A percentile compares a stretch with the other conserved stretches of the same genome.
These are phyloP conservation scores for Globisporangium nagaii DNA, from an alignment of 352 stramenopile genomes.

Conservation along the genomic window DNA sequence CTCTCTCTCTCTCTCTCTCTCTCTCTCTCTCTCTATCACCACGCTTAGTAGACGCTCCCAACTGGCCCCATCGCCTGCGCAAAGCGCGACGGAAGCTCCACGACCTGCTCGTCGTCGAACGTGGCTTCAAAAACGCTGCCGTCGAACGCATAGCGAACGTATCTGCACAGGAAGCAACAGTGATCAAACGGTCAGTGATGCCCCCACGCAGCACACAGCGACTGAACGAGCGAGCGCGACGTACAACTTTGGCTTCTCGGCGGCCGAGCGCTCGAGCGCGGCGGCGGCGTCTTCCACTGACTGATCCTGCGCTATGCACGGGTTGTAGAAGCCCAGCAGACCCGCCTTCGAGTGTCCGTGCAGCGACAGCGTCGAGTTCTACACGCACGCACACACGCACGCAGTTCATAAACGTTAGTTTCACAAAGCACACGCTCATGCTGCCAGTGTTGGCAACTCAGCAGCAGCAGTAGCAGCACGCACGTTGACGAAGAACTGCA, in stretches of 20 bases:
- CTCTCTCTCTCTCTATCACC: neutral
- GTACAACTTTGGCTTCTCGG: slow-evolving; percentile 53
- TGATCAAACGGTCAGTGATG: neutral
- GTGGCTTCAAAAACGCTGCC: slow-evolving; percentile 76
- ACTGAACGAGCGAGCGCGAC: slow-evolving; percentile 9
- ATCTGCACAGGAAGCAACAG: slow-evolving; percentile 23
- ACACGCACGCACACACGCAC: slow-evolving; percentile 1
- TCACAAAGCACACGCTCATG: neutral
- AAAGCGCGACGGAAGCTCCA: slow-evolving; percentile 66
- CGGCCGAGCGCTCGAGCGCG: neutral
- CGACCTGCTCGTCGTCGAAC: slow-evolving; percentile 67
- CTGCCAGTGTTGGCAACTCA: neutral
- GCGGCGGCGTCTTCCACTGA: slow-evolving; percentile 27
- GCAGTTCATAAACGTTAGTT: neutral
- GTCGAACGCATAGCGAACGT: slow-evolving; percentile 73
- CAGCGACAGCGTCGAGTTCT: slow-evolving; percentile 59
- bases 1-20: neutral
- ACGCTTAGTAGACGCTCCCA: slow-evolving; percentile 53
- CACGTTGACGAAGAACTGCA: slow-evolving; percentile 81
- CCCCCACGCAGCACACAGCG: neutral
- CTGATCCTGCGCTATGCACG: slow-evolving; percentile 47
- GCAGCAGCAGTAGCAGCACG: neutral
- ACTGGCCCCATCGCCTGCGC: slow-evolving; percentile 63
- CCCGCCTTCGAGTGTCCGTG: slow-evolving; percentile 53
- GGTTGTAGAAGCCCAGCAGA: slow-evolving; percentile 81